phyloP scores from a whole-genome alignment of 2,329 filamentous ascomycete genomes.

The Verticillium albo-atrum region DNA sequence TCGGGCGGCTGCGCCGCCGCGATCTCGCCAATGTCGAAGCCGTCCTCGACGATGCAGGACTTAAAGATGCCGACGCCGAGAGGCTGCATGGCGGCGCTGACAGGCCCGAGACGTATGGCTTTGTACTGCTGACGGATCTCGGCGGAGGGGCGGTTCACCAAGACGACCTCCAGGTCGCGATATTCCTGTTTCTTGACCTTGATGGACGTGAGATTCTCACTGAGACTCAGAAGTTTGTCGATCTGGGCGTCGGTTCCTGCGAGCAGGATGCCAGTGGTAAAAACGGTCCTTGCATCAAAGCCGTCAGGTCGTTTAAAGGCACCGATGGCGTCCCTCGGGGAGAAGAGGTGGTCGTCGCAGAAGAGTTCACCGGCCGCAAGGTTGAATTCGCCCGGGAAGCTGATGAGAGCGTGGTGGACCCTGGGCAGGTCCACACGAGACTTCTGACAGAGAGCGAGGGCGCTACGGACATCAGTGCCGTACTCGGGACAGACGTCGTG shows the following conservation, averaged over 20 bases:
- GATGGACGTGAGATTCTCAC: constrained; percentile 23
- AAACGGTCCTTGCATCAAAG: constrained; percentile 34
- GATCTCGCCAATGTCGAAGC: constrained; percentile 31
- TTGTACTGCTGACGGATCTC: constrained; percentile 40
- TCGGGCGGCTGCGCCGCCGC: background rate
- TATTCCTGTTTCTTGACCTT: constrained; percentile 41
- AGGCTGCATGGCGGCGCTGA: constrained; percentile 28
- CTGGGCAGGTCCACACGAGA: constrained; percentile 65
- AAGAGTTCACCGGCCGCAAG: constrained; percentile 67
- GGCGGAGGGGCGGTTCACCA: constrained; percentile 40
- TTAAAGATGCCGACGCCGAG: constrained; percentile 41
- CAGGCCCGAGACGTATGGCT: constrained; percentile 26
- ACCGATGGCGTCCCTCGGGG: constrained; percentile 17
- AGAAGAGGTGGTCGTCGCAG: constrained; percentile 26
- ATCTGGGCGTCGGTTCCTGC: constrained; percentile 14
- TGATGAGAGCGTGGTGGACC: constrained; percentile 42
- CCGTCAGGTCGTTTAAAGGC: constrained; percentile 28
- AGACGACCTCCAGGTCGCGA: constrained; percentile 56
- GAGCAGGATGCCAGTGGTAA: constrained; percentile 39
- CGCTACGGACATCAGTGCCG: constrained; percentile 58
- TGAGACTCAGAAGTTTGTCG: background rate
- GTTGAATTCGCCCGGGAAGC: constrained; percentile 77
- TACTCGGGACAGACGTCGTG: constrained; percentile 88
- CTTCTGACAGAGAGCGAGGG: constrained; percentile 60
- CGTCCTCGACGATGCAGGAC: constrained; percentile 41